Evolutionary conservation across 495 filamentous ascomycete genomes (phyloP), one percentile per base, ranked within the genome.

Genomic region (Sordaria brevicollis): DNA sequence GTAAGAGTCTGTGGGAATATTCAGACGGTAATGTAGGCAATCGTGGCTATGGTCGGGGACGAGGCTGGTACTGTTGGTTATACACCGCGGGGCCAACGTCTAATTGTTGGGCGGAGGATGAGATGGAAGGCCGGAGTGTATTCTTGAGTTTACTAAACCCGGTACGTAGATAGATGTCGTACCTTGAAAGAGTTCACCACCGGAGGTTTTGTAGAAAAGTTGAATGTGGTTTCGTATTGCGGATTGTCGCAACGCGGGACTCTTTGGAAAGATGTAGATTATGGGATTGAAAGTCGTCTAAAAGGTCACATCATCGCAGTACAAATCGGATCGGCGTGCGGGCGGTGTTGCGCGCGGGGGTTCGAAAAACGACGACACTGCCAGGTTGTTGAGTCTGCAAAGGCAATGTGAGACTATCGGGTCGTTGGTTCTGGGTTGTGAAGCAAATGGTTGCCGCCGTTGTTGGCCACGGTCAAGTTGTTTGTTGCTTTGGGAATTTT

Each of bases 301-400:
- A 41, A 68, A 43, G 68, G 75, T 79, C 78, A 79, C 78, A 78
- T 79, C 72, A 79, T 79, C 74, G 76, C 71, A 74, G 65, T 7
- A 31, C 49, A 25, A 3, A 33, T 62, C 10, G 49, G 49, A 62
- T 62, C 49, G 49, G 49, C 49, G 49, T 31, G 49, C 49, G 49
- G 49, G 49, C 49, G 13, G 49, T 62, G 49, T 17, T 62, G 49
- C 49, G 49, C 49, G 49, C 49, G 49, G 25, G 49, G 25, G 2
- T 62, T 17, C 49, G 49, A 8, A 62, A 62, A 62, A 62, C 49
- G 11, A 17, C 49, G 49, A 31, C 25, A 62, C 25, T 62, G 13
- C 25, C 49, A 31, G 25, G 33, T 29, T 31, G 19, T 13, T 13
- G 21, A 54, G 11, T 4, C 9, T 54, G 25, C 3, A 1, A 25